Percentiles rank a stretch among this genome's conserved stretches.
Evolutionary conservation across 2,329 filamentous ascomycete species (phyloP).

Genomic region (Fusarium veterinarium): DNA sequence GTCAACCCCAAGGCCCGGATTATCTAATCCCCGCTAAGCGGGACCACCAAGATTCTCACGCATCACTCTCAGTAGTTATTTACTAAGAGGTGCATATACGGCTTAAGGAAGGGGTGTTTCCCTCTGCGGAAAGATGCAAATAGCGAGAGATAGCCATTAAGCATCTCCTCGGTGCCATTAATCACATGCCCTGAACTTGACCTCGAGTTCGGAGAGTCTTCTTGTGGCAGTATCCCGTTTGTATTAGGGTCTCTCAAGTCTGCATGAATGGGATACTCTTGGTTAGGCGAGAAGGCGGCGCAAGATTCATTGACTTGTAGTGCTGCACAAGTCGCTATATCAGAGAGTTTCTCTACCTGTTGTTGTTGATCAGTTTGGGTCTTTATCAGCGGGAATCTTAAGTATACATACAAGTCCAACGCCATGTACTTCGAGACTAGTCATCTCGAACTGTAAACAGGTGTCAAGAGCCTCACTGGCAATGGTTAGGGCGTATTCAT

Average conservation of each 20-base stretch:
- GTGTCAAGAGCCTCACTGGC: not conserved
- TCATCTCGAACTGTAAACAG: not conserved
- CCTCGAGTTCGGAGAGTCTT: not conserved
- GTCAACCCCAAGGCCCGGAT: too few relatives aligned
- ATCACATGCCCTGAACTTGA: too few relatives aligned
- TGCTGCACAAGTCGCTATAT: not conserved
- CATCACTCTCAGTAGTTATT: not conserved
- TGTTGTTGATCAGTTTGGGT: not conserved
- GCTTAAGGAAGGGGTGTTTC: not conserved
- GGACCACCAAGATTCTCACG: too few relatives aligned
- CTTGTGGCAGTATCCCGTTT: not conserved
- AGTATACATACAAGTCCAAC: not conserved
- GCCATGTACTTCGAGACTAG: not conserved
- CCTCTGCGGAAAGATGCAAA: not conserved
- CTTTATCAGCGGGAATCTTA: accelerated
- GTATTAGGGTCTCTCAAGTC: accelerated
- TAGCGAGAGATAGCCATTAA: not conserved
- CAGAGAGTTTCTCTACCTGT: not conserved
- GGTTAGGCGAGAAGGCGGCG: not conserved
- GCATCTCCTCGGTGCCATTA: not conserved
- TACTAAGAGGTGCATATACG: not conserved
- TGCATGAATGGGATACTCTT: too few relatives aligned
- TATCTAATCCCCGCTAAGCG: too few relatives aligned
- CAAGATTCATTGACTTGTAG: not conserved
- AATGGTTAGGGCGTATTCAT: not conserved